These are phyloP conservation scores for Heteromeles arbutifolia DNA, from an alignment of 306 rosid species.

Conservation along the genomic window DNA sequence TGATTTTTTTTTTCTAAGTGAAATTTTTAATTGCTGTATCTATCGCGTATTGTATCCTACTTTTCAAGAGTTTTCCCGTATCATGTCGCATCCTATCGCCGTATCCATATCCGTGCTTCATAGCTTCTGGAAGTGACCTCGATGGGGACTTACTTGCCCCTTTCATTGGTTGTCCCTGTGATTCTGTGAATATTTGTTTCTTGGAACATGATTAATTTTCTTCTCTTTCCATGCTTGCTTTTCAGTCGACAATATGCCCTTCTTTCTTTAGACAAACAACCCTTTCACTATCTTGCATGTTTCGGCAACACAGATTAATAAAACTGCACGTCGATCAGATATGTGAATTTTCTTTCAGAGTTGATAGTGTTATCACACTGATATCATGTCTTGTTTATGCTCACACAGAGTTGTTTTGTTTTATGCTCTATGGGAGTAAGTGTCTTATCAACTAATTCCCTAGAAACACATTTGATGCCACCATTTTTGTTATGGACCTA, in stretches of 20 bases:
- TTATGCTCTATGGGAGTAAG: not conserved
- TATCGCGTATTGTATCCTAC: no score
- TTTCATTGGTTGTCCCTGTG: not conserved
- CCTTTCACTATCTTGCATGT: not conserved
- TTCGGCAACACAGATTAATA: not conserved
- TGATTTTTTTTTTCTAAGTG: no score
- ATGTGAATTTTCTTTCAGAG: not conserved
- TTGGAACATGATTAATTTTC: not conserved
- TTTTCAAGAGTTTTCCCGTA: no score
- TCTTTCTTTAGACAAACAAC: not conserved
- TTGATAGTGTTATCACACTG: not conserved
- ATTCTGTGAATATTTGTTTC: conserved; percentile 2
- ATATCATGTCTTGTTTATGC: not conserved
- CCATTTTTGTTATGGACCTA: not conserved
- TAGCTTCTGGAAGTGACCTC: conserved; percentile 79
- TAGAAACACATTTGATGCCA: not conserved
- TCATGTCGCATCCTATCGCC: no score
- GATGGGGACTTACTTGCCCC: conserved; percentile 53
- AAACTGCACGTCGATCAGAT: not conserved
- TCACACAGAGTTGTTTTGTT: not conserved
- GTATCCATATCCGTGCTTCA: no score
- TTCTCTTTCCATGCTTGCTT: not conserved
- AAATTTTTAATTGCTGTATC: no score
- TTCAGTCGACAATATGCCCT: not conserved
- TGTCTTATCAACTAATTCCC: not conserved